Base-by-base conservation (phyloP, 129 eudicot species). In the Lactuca sativa region DNA sequence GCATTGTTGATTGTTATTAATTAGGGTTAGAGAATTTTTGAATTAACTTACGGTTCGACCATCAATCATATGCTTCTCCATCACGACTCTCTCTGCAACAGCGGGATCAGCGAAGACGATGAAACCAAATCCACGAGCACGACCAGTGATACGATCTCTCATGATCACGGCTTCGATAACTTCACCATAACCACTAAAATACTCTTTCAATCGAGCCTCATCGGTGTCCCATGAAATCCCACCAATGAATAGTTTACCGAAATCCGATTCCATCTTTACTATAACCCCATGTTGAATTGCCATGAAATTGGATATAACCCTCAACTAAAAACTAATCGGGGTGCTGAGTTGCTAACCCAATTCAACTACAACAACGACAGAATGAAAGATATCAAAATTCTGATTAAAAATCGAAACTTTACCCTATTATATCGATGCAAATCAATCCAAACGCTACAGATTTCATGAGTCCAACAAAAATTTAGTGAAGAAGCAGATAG, bases 171-270 rank as follows among this genome's bases (percentile, higher is more conserved):
- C 86, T 79, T 90, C 97, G 43, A 78, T 77, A 62, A 90, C 91
- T 62, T 90, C 91, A 21, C 95, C 97, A 65, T 84, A 87, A 11
- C 74, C 52, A 67, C 81, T 62, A 68, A 90, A 90, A 77, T 90
- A 87, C 59, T 85, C 87, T 64, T 77, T 90, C 60, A 90, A 82
- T 13, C 91, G 79, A 73, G 77, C 86, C 70, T 90, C 97, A 81
- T 87, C 90, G 9, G 97, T 90, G 74, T 90, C 97, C 95, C 97
- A 86, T 6, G 97, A 90, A 58, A 90, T 86, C 82, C 97, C 97
- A 71, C 97, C 97, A n/a, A 90, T 74, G 56, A 90, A 90, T 1
- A 90, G 82, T 82, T 90, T 90, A 6, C 97, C 89, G 34, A 76
- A 89, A 78, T 90, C 89, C 9, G 72, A 60, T 72, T 86, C 88